These are phyloP conservation scores for Hypomyces perniciosus DNA, from an alignment of 2,329 filamentous ascomycete species.

Conservation along the genomic window DNA sequence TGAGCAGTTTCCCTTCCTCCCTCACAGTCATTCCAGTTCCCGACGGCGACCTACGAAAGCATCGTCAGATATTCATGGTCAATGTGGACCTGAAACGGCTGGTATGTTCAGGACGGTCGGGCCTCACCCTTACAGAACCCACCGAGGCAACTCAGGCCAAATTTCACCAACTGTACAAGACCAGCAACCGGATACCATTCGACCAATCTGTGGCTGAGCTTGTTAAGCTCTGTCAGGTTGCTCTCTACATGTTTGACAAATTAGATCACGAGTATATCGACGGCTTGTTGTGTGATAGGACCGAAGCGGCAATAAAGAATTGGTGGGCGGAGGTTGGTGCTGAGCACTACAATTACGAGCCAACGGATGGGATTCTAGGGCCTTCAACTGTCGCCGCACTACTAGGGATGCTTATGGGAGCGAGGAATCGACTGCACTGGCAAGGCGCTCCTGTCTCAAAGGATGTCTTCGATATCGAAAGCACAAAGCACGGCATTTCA, in stretches of 20 bases:
- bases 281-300: constrained; percentile 86
- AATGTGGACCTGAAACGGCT: constrained; percentile 91
- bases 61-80: constrained; percentile 81
- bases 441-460: constrained; percentile 79
- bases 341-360: constrained; percentile 88
- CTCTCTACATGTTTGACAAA: constrained; percentile 81
- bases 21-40: constrained; percentile 89
- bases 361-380: constrained; percentile 85
- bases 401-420: constrained; percentile 81
- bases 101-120: constrained; percentile 84
- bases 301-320: constrained; percentile 80
- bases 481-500: constrained; percentile 75
- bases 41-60: constrained; percentile 73
- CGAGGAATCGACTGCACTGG: constrained; percentile 81
- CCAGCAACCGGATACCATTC: constrained; percentile 74
- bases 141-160: constrained; percentile 80
- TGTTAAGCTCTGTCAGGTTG: constrained; percentile 85
- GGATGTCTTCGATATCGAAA: constrained; percentile 82
- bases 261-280: constrained; percentile 86
- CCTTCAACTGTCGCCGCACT: constrained; percentile 86
- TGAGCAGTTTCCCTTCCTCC: constrained; percentile 85
- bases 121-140: constrained; percentile 72
- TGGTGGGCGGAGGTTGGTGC: constrained; percentile 96
- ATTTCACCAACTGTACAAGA: constrained; percentile 85
- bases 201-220: constrained; percentile 77